Conservation (phyloP, 2,329 filamentous ascomycete species). For the Zasmidium angulare region DNA sequence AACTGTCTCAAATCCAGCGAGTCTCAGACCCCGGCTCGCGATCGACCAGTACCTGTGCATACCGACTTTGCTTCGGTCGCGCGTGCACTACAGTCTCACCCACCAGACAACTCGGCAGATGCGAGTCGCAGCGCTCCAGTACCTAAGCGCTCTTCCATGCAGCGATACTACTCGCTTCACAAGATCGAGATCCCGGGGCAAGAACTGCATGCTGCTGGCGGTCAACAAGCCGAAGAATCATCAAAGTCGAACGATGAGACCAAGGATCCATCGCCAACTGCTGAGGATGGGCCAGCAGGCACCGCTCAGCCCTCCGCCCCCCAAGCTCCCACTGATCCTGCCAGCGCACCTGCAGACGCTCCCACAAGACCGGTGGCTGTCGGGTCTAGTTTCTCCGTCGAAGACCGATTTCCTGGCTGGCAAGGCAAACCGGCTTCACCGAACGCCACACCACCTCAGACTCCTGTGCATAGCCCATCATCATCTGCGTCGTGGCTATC, state of each 20-base stretch:
- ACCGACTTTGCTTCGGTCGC: slow-evolving; percentile 5
- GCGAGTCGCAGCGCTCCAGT: slow-evolving; percentile 3
- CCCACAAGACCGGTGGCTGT: slow-evolving; percentile 2
- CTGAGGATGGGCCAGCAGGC: background rate
- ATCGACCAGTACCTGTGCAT: background rate
- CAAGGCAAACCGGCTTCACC: slow-evolving; percentile 24
- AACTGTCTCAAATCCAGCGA: background rate
- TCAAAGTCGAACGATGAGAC: background rate
- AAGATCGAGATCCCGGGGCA: background rate
- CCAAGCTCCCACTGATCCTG: background rate
- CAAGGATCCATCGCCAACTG: background rate
- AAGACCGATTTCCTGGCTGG: slow-evolving; percentile 32
- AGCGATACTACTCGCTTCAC: slow-evolving; percentile 12
- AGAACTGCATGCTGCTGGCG: background rate
- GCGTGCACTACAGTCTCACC: slow-evolving; percentile 10
- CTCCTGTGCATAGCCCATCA: background rate
- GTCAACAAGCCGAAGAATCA: background rate
- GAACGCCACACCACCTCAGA: background rate
- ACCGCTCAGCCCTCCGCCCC: background rate
- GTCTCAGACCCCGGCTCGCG: background rate
- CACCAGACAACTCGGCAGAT: slow-evolving; percentile 1
- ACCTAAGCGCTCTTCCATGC: background rate
- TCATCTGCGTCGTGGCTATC: background rate
- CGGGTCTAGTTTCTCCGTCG: slow-evolving; percentile 22
- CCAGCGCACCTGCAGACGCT: background rate